A percentile compares a stretch with the other conserved stretches of the same genome.
Evolutionary conservation across 305 asterid genomes (phyloP).

Genomic region (Fraxinus baroniana): DNA sequence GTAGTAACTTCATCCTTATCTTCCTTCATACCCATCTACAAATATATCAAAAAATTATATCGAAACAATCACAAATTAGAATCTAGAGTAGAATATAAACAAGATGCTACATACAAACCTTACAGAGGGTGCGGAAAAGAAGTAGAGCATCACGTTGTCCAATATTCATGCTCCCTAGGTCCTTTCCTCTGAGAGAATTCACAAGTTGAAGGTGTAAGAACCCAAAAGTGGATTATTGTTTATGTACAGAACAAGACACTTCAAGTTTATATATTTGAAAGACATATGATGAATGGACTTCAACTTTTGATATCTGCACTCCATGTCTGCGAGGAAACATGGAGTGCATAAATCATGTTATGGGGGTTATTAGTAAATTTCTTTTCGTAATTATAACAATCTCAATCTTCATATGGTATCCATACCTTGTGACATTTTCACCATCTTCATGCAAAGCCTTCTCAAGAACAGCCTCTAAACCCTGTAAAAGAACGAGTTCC

Average conservation of each 20-base stretch:
- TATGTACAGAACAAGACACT: conserved; percentile 19
- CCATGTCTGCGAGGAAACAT: conserved; percentile 9
- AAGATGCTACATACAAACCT: conserved; percentile 60
- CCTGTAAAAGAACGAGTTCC: conserved; percentile 42
- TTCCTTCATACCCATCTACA: conserved; percentile 99
- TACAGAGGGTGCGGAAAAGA: conserved; percentile 97
- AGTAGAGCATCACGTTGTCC: conserved; percentile 94
- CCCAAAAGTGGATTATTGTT: conserved; percentile 19
- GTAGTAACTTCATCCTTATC: conserved; percentile 89
- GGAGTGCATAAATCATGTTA: conserved; percentile 7
- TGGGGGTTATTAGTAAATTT: conserved; percentile 20
- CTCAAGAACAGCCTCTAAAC: conserved; percentile 98
- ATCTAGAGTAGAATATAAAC: conserved; percentile 18
- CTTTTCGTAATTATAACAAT: conserved; percentile 22
- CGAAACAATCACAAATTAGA: conserved; percentile 27
- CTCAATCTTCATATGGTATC: conserved; percentile 22
- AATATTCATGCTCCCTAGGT: conserved; percentile 66
- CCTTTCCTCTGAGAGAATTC: conserved; percentile 63
- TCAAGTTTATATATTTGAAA: conserved; percentile 14
- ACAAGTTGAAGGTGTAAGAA: conserved; percentile 33
- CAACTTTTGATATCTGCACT: conserved; percentile 20
- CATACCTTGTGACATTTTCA: conserved; percentile 76
- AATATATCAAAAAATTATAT: conserved; percentile 32
- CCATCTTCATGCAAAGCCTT: conserved; percentile 98
- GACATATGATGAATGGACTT: conserved; percentile 17